phyloP scores from a whole-genome alignment of 208 protist genomes.

The Vickermania ingenoplastis region DNA sequence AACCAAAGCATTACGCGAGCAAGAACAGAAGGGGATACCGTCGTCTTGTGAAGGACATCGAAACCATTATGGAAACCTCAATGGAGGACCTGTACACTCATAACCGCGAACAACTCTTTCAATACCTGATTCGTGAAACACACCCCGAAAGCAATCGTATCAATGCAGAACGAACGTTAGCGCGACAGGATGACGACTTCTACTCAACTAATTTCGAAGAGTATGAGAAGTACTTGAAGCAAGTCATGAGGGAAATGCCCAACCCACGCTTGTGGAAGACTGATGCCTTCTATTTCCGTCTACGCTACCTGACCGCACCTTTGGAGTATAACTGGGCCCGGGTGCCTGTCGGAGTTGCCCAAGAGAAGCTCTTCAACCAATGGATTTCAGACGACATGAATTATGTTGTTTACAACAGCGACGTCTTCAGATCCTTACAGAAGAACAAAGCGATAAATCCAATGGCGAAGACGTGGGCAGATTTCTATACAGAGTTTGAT shows the following conservation, averaged over 20 bases:
- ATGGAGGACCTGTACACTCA: constrained; percentile 87
- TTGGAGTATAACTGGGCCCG: constrained; percentile 88
- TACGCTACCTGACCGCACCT: constrained; percentile 72
- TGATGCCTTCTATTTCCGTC: constrained; percentile 85
- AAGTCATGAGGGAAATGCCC: constrained; percentile 83
- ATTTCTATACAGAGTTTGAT: constrained; percentile 83
- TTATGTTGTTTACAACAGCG: constrained; percentile 76
- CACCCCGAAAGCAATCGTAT: constrained; percentile 84
- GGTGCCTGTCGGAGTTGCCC: constrained; percentile 55
- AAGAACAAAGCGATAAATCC: constrained; percentile 64
- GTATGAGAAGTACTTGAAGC: constrained; percentile 83
- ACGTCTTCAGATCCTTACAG: constrained; percentile 47
- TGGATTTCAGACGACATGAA: constrained; percentile 79
- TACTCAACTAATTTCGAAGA: constrained; percentile 85
- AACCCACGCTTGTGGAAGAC: constrained; percentile 87
- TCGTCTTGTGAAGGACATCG: constrained; percentile 83
- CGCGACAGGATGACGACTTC: constrained; percentile 84
- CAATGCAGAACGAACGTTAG: constrained; percentile 71
- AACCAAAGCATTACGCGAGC: constrained; percentile 83
- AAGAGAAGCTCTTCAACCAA: constrained; percentile 79
- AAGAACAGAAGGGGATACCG: constrained; percentile 87
- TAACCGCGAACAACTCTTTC: constrained; percentile 82
- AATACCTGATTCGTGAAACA: constrained; percentile 81
- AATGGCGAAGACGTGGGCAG: constrained; percentile 79
- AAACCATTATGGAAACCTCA: constrained; percentile 83